Evolutionary conservation across 345 rosid species (phyloP).

Genomic region (Gossypium mustelinum): DNA sequence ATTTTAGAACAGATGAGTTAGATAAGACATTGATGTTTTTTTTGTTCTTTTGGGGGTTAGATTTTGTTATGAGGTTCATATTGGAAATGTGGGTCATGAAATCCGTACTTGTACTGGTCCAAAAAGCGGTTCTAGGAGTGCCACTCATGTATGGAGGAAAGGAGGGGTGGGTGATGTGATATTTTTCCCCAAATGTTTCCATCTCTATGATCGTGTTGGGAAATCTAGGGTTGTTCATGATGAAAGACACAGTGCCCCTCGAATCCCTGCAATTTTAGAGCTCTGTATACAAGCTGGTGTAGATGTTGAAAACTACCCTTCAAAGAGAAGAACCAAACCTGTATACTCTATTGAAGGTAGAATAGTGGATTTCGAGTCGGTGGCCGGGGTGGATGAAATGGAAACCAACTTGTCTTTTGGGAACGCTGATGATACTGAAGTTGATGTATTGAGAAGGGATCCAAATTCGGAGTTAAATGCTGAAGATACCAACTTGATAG

Average conservation of each 20-base stretch:
- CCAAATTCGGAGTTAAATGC: conserved; percentile 10
- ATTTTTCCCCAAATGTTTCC: conserved; percentile 66
- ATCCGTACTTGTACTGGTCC: conserved; percentile 78
- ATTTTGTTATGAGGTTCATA: conserved; percentile 67
- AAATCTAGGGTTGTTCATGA: conserved; percentile 69
- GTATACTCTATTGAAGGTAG: conserved; percentile 81
- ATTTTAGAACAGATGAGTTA: neutral
- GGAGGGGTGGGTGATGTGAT: conserved; percentile 56
- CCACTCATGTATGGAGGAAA: conserved; percentile 71
- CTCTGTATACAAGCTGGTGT: conserved; percentile 83
- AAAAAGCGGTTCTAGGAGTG: conserved; percentile 56
- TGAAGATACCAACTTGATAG: conserved; percentile 28
- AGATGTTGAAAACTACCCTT: conserved; percentile 57
- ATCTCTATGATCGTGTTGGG: conserved; percentile 80
- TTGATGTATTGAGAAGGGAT: conserved; percentile 10
- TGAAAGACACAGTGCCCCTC: conserved; percentile 45
- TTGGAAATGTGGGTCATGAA: conserved; percentile 67
- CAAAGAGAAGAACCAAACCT: conserved; percentile 74
- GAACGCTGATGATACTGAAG: neutral
- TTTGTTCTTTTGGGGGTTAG: conserved; percentile 23
- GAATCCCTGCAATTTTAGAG: conserved; percentile 71
- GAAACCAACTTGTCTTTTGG: neutral
- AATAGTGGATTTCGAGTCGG: conserved; percentile 73
- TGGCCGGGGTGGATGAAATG: conserved; percentile 17
- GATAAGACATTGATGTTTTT: neutral